Conservation (phyloP, 345 rosid genomes). For the Dipteronia sinensis region DNA sequence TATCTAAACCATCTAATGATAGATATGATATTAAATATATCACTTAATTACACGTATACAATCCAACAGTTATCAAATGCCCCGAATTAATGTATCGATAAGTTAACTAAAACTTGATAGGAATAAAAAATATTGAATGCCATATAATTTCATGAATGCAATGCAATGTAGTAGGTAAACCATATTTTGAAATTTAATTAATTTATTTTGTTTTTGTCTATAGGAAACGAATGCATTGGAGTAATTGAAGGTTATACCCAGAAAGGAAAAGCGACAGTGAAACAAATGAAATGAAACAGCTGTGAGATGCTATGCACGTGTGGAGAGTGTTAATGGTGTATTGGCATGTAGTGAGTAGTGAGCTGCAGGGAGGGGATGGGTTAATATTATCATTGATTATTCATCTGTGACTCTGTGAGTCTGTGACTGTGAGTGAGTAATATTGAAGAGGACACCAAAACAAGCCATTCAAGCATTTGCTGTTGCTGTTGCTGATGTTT, state of each 20-base stretch:
- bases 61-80: no score
- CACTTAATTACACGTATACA: background rate
- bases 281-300: background rate
- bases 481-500: background rate
- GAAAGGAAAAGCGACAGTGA: background rate
- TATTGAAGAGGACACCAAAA: slow-evolving; percentile 7
- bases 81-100: no score
- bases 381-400: background rate
- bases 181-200: no score
- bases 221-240: background rate
- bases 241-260: background rate
- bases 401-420: no score
- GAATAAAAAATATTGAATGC: background rate
- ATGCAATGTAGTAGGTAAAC: no score
- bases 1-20: background rate
- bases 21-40: background rate
- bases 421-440: background rate
- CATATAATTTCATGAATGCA: no score
- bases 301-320: background rate
- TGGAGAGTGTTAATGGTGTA: background rate
- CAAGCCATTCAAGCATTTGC: background rate
- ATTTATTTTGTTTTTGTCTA: no score
- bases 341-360: background rate
- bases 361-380: slow-evolving; percentile 13
- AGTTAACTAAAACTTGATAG: no score